Evolutionary conservation across 805 yeast genomes (phyloP).

Genomic region (Vanderwaltozyma polyspora): DNA sequence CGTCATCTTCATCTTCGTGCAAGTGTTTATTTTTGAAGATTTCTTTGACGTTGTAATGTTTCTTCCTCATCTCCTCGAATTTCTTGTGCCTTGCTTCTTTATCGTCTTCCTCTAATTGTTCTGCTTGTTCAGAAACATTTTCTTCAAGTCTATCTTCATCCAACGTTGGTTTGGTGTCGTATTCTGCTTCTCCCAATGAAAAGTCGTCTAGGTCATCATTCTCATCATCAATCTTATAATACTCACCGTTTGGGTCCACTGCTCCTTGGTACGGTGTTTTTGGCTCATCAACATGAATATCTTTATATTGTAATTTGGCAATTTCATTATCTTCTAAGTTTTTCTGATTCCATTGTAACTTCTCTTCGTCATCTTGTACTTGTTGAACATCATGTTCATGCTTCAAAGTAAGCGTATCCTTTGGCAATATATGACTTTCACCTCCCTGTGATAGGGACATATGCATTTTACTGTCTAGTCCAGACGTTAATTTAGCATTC

Average conservation of each 20-base stretch:
- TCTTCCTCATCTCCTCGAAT: constrained; percentile 71
- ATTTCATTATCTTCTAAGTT: constrained; percentile 50
- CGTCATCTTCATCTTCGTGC: constrained; percentile 14
- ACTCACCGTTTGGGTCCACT: constrained; percentile 69
- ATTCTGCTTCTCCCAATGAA: constrained; percentile 47
- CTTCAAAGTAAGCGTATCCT: constrained; percentile 24
- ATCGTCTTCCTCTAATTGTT: constrained; percentile 27
- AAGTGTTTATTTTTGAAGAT: constrained; percentile 24
- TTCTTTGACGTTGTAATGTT: constrained; percentile 58
- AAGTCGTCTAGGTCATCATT: constrained; percentile 37
- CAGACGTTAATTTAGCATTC: constrained; percentile 48
- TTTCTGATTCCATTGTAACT: constrained; percentile 75
- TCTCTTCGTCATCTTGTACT: constrained; percentile 28
- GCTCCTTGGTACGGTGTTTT: constrained; percentile 94
- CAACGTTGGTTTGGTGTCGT: constrained; percentile 26
- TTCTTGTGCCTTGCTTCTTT: constrained; percentile 52
- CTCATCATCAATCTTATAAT: constrained; percentile 61
- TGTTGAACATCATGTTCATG: constrained; percentile 15
- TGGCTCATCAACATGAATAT: constrained; percentile 69
- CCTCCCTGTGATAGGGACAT: background rate
- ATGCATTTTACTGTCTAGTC: constrained; percentile 1
- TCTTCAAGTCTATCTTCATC: constrained; percentile 31
- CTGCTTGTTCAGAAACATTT: constrained; percentile 25
- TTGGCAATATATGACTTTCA: constrained; percentile 14
- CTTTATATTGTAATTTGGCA: constrained; percentile 55